Evolutionary conservation across 2,329 filamentous ascomycete genomes (phyloP).

Genomic region (Tolypocladium amazonense): DNA sequence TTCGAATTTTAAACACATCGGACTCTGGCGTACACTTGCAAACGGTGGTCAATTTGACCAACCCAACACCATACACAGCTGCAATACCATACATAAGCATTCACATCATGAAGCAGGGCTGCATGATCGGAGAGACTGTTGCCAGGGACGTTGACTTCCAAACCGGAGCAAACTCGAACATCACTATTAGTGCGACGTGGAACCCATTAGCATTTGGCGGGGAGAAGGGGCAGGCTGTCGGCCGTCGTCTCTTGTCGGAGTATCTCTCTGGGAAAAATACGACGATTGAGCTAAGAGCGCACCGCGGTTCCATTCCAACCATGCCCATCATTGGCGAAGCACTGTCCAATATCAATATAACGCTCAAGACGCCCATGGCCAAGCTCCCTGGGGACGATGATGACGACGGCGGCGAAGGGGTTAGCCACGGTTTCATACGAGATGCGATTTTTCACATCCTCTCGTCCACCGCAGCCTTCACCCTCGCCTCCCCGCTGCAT

Average conservation of each 20-base stretch:
- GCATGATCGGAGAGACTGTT: slow-evolving; percentile 64
- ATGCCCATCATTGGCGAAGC: slow-evolving; percentile 63
- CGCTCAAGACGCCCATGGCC: slow-evolving; percentile 60
- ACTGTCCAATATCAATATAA: slow-evolving; percentile 60
- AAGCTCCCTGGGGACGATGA: slow-evolving; percentile 39
- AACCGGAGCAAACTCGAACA: slow-evolving; percentile 60
- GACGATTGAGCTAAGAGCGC: slow-evolving; percentile 61
- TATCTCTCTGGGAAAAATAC: slow-evolving; percentile 86
- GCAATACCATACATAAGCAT: slow-evolving; percentile 71
- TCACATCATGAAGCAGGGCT: slow-evolving; percentile 62
- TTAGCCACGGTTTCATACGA: slow-evolving; percentile 60
- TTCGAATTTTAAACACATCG: slow-evolving; percentile 65
- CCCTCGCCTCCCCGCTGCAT: slow-evolving; percentile 66
- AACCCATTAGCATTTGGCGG: slow-evolving; percentile 56
- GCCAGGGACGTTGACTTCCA: slow-evolving; percentile 52
- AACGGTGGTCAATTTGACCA: slow-evolving; percentile 72
- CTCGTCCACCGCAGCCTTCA: slow-evolving; percentile 78
- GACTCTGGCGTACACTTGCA: slow-evolving; percentile 59
- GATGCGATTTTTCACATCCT: slow-evolving; percentile 80
- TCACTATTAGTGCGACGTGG: slow-evolving; percentile 63
- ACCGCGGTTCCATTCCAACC: slow-evolving; percentile 61
- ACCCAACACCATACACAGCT: slow-evolving; percentile 80
- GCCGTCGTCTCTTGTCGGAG: slow-evolving; percentile 66
- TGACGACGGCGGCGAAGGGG: slow-evolving; percentile 21
- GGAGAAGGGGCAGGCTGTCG: slow-evolving; percentile 46